These are phyloP conservation scores for Fraxinus cuspidata DNA, from an alignment of 257 asterid genomes.

Conservation along the genomic window DNA sequence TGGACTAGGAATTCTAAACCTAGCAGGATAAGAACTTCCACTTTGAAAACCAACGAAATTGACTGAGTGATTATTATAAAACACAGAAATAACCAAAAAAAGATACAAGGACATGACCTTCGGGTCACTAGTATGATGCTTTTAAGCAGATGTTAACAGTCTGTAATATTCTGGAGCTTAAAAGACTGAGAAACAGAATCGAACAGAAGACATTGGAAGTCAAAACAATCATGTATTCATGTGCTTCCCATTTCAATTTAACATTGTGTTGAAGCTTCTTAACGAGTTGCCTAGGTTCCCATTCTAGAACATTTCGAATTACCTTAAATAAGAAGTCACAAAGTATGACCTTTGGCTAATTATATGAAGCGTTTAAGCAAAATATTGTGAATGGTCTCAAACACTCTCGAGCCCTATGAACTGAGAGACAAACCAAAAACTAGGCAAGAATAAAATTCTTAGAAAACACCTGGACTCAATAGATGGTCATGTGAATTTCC, in stretches of 20 bases:
- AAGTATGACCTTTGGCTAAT: not conserved
- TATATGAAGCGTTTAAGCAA: not conserved
- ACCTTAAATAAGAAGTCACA: not conserved
- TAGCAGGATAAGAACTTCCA: not conserved
- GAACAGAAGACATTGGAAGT: not conserved
- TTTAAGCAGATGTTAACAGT: not conserved
- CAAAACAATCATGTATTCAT: not conserved
- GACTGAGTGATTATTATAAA: not conserved
- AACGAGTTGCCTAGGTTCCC: constrained; percentile 1
- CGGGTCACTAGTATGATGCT: constrained; percentile 4
- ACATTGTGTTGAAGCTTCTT: not conserved
- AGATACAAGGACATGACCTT: not conserved
- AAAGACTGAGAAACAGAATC: constrained; percentile 2
- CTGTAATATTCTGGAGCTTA: not conserved
- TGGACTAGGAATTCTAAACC: not conserved
- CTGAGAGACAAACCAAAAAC: not conserved
- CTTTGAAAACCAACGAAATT: not conserved
- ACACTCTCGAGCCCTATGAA: not conserved
- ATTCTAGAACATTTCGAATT: constrained; percentile 12
- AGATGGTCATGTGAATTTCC: not conserved
- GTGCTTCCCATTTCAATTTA: not conserved
- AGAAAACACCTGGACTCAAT: not conserved
- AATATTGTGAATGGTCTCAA: not conserved
- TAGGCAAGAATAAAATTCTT: not conserved
- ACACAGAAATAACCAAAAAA: not conserved